Base-by-base conservation (phyloP, 192 early-diverging fungal species). In the Paraglomus brasilianum region DNA sequence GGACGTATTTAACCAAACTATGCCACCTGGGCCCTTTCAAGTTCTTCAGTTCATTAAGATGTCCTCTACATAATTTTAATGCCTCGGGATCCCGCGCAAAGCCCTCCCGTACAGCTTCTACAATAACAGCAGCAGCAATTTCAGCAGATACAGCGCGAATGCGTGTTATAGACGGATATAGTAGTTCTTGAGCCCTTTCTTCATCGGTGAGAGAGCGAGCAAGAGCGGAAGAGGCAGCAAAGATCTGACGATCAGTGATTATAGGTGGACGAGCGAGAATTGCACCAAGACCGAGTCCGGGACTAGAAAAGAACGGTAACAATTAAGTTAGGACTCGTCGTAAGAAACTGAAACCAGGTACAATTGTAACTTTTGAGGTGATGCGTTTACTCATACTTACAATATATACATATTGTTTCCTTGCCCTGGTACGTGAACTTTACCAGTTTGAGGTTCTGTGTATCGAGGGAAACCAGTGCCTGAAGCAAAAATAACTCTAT, bases 351-450 rank as follows among this genome's bases (percentile, higher is more conserved):
- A 21, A 3, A 30, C 13, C 10, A 42, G 61, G 2, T 71, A 41
- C 42, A 36, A 64, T 73, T 70, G n/a, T n/a, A n/a, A n/a, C n/a
- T n/a, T n/a, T n/a, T n/a, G n/a, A n/a, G n/a, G n/a, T n/a, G n/a
- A 69, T 7, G 17, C 8, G 10, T 41, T 9, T 1, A 21, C 9
- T 4, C 59, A 11, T 69, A 69, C 73, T 61, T 69, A 69, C 67
- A 96, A 98, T 65, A 96, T 92, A 77, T 95, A 98, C 89, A 91
- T 93, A 83, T 96, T 96, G 84, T 96, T 94, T 70, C 91, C 94
- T 80, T 96, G 92, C 15, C 89, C 92, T 7, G 93, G 91, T 50
- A 88, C 70, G 17, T 77, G 70, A 17, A 80, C 48, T 56, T 85
- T 66, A 8, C 83, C 80, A 24, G 85, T 84, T 39, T 82, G 77